Base-by-base conservation (phyloP, 1,284 basidiomycete species). In the Laetiporus sulphureus region DNA sequence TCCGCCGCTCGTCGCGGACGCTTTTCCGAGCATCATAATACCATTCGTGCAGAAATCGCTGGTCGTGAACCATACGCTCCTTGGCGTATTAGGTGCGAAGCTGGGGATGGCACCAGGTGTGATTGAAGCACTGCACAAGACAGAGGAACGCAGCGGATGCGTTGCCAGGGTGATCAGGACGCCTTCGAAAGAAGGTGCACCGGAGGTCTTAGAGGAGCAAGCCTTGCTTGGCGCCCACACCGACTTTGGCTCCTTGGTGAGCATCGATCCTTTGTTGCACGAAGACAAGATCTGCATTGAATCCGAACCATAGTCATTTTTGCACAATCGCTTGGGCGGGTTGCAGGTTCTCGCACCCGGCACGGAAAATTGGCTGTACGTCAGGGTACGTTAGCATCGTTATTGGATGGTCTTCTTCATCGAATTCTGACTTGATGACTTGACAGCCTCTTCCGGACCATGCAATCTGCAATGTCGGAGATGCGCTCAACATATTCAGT, bases 391-490 rank as follows among this genome's bases (percentile, higher is more conserved):
- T 18, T 21, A 16, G 35, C 16, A 34, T 38, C 11, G 8, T 18
- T 18, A 11, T 4, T 32, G 32, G 3, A 16, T 15, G 7, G 22
- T 13, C 22, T 24, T 23, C 18, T 24, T 18, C 19, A 12, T 31
- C 31, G 7, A 8, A 25, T 32, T 29, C 3, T 34, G 12, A 36
- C 7, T n/a, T n/a, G n/a, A 21, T 19, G 13, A 21, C 16, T 16
- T 30, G 8, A 1, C 20, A 77, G 72, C 80, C 80, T 1, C 54
- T 83, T 21, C 71, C 74, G 1, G 72, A 74, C 0, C 72, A 79
- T 44, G 74, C 74, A 2, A 65, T 81, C 21, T 79, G 79, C 56
- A 81, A 81, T 48, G 42, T 80, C 8, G 78, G 78, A 7, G 78
- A 81, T 44, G 72, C 77, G 1, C 61, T 81, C 50, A 56, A 70